A percentile compares a stretch with the other conserved stretches of the same genome.
These are phyloP conservation scores for Quercus rubra DNA, from an alignment of 306 rosid genomes.

Conservation along the genomic window DNA sequence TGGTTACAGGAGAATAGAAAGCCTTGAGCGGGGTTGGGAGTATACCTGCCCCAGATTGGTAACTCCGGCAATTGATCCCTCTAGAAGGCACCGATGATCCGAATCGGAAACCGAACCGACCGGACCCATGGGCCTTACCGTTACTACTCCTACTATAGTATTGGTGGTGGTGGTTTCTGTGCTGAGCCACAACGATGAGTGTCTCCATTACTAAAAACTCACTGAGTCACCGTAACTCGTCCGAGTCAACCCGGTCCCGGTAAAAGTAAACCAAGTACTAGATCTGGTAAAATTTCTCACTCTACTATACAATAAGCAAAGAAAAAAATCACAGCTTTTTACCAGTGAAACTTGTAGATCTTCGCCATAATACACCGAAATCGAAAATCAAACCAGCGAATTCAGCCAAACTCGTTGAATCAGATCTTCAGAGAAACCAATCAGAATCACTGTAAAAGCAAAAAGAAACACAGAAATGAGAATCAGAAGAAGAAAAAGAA, in stretches of 20 bases:
- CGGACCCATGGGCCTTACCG: conserved; percentile 41
- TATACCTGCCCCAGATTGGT: conserved; percentile 60
- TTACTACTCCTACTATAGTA: conserved; percentile 26
- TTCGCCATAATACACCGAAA: conserved; percentile 31
- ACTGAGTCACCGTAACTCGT: neutral
- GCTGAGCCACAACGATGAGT: conserved; percentile 69
- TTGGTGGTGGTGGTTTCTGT: conserved; percentile 43
- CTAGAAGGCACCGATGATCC: conserved; percentile 36
- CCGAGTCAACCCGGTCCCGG: neutral
- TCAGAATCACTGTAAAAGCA: conserved; percentile 17
- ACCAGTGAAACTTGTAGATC: conserved; percentile 15
- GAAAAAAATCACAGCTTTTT: conserved; percentile 6
- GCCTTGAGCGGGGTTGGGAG: conserved; percentile 60
- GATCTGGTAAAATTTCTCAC: neutral
- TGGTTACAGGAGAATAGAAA: conserved; percentile 32
- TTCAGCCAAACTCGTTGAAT: neutral
- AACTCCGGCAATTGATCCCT: conserved; percentile 74
- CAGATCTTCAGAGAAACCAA: conserved; percentile 22
- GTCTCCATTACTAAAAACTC: conserved; percentile 57
- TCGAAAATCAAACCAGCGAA: conserved; percentile 25
- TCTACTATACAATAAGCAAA: too few species aligned
- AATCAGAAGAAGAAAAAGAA: neutral
- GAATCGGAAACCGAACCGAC: conserved; percentile 41
- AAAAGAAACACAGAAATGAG: conserved; percentile 17
- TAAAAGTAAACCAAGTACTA: neutral